Evolutionary conservation across 805 yeast genomes (phyloP).

Genomic region (Candida ulmi): DNA sequence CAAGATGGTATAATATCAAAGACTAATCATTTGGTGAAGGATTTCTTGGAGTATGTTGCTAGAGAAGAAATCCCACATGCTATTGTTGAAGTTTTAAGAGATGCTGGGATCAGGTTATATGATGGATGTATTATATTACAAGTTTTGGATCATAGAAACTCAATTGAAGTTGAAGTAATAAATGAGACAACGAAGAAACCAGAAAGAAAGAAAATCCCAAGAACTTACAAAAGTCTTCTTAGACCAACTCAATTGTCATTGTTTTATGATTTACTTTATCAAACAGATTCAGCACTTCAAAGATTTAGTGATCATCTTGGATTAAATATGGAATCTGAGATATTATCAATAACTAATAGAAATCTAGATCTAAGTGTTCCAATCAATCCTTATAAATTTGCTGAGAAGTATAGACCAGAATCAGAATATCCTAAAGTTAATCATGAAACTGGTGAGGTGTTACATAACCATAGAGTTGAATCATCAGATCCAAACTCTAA

Average conservation of each 20-base stretch:
- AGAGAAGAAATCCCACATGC: constrained; percentile 84
- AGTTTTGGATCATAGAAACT: constrained; percentile 79
- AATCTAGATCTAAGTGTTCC: constrained; percentile 73
- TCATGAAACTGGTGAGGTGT: constrained; percentile 25
- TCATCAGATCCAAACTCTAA: constrained; percentile 29
- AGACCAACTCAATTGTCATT: constrained; percentile 76
- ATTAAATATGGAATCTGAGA: constrained; percentile 82
- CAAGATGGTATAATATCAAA: constrained; percentile 86
- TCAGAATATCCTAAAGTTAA: constrained; percentile 36
- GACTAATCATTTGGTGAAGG: constrained; percentile 68
- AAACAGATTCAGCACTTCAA: constrained; percentile 66
- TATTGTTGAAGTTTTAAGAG: constrained; percentile 82
- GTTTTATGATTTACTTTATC: constrained; percentile 80
- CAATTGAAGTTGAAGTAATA: constrained; percentile 11
- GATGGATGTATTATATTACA: constrained; percentile 88
- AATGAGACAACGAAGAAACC: constrained; percentile 8
- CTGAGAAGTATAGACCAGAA: constrained; percentile 39
- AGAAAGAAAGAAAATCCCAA: constrained; percentile 35
- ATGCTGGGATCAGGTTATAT: constrained; percentile 76
- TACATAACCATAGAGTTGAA: constrained; percentile 36
- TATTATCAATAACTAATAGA: constrained; percentile 71
- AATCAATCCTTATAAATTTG: constrained; percentile 54
- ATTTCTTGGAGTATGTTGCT: constrained; percentile 74
- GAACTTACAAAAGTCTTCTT: constrained; percentile 70
- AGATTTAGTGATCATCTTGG: constrained; percentile 76